These are phyloP conservation scores for Magnusiomyces tetraspermus DNA, from an alignment of 1,139 yeast species.

Conservation along the genomic window DNA sequence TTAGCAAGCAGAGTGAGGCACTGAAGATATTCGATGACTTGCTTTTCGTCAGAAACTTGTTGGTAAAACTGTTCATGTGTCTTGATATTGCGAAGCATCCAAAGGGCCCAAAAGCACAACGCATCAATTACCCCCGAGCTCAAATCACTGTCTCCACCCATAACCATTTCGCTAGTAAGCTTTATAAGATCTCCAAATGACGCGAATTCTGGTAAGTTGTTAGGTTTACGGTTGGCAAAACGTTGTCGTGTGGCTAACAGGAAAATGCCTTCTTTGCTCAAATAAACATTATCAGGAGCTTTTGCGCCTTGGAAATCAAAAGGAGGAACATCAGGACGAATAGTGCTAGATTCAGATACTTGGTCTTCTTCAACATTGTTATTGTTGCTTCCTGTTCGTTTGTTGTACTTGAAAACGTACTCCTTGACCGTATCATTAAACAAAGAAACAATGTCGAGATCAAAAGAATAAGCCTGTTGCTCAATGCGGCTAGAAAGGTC, in stretches of 20 bases:
- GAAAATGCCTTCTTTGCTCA: conserved; percentile 28
- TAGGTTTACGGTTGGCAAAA: conserved; percentile 22
- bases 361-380: conserved; percentile 10
- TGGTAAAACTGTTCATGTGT: conserved; percentile 22
- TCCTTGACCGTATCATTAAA: conserved; percentile 31
- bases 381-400: conserved; percentile 5
- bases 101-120: conserved; percentile 38
- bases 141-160: conserved; percentile 10
- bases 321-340: conserved; percentile 5
- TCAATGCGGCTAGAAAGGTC: conserved; percentile 40
- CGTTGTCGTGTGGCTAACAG: conserved; percentile 29
- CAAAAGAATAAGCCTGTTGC: conserved; percentile 52
- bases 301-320: conserved; percentile 17
- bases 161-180: conserved; percentile 12
- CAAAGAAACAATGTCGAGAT: conserved; percentile 43
- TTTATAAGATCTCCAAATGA: conserved; percentile 20
- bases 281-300: conserved; percentile 4
- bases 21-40: conserved; percentile 39
- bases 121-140: conserved; percentile 35
- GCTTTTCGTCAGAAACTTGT: conserved; percentile 19
- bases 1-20: conserved; percentile 23
- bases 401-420: conserved; percentile 11
- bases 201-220: conserved; percentile 13
- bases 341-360: conserved; percentile 13
- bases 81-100: conserved; percentile 30